Percentiles rank a stretch among this genome's conserved stretches.
These are phyloP conservation scores for Mucor saturninus DNA, from an alignment of 371 early-diverging fungal genomes.

Conservation along the genomic window DNA sequence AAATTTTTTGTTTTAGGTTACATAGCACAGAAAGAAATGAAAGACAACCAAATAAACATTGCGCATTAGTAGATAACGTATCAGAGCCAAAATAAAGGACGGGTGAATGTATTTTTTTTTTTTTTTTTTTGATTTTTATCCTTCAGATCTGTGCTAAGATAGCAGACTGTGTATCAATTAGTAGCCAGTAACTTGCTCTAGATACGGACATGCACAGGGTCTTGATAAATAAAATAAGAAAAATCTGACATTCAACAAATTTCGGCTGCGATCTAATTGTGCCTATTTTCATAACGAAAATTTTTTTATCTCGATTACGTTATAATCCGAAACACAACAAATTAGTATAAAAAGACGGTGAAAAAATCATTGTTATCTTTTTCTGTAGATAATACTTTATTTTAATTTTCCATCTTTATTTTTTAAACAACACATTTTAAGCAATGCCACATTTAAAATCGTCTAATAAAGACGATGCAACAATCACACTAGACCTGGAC, in stretches of 20 bases:
- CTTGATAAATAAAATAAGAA: not conserved
- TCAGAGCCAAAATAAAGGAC: not conserved
- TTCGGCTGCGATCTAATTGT: not conserved
- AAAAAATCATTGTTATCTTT: not conserved
- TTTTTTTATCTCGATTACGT: conserved; percentile 39
- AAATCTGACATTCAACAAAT: not conserved
- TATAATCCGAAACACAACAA: not conserved
- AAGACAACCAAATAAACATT: not conserved
- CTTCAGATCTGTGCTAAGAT: conserved; percentile 4
- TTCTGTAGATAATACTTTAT: not conserved
- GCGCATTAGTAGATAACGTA: not conserved
- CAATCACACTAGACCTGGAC: conserved; percentile 38
- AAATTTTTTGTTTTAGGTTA: not conserved
- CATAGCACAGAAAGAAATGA: not conserved
- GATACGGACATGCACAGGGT: not conserved
- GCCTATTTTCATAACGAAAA: conserved; percentile 62
- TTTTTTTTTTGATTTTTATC: no score
- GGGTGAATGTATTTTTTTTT: not conserved
- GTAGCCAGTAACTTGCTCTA: conserved; percentile 2
- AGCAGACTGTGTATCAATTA: not conserved
- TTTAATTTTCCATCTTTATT: no score
- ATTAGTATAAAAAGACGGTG: not conserved
- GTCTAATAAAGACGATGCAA: conserved; percentile 45
- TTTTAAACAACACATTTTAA: not conserved
- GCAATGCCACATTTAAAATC: conserved; percentile 32